A percentile compares a stretch with the other conserved stretches of the same genome.
Evolutionary conservation across 352 stramenopile species (phyloP).

Genomic region (Phytophthora brassicae): DNA sequence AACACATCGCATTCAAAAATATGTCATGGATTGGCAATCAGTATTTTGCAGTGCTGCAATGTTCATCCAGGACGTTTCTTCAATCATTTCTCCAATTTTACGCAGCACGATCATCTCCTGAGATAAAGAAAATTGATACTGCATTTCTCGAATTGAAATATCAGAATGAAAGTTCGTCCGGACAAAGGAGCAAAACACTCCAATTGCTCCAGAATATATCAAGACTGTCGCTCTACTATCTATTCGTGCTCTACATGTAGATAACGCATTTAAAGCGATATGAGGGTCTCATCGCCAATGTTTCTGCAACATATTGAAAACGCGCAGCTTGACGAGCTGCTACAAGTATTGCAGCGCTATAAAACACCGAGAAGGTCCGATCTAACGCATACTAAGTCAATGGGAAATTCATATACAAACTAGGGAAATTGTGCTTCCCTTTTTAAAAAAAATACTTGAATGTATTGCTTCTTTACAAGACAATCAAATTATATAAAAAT

Average conservation of each 20-base stretch:
- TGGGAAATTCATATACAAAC: too few species aligned
- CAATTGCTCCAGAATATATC: slow-evolving; percentile 1
- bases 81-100: slow-evolving; percentile 43
- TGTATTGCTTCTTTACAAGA: too few species aligned
- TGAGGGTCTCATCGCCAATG: slow-evolving; percentile 3
- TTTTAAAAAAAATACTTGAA: too few species aligned
- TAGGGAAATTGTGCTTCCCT: too few species aligned
- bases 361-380: neutral
- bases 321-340: slow-evolving; percentile 45
- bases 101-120: neutral
- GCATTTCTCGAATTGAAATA: slow-evolving; percentile 71
- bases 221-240: neutral
- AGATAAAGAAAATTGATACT: slow-evolving; percentile 45
- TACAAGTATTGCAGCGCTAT: slow-evolving; percentile 41
- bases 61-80: slow-evolving; percentile 53
- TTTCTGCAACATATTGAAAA: slow-evolving; percentile 43
- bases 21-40: slow-evolving; percentile 62
- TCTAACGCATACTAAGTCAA: too few species aligned
- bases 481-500: too few species aligned
- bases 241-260: slow-evolving; percentile 8
- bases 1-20: slow-evolving; percentile 36
- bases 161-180: slow-evolving; percentile 55
- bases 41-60: slow-evolving; percentile 56
- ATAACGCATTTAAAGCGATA: slow-evolving; percentile 2
- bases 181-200: slow-evolving; percentile 49